A percentile compares a stretch with the other conserved stretches of the same genome.
Conservation (phyloP, 352 stramenopile species). For the Labyrinthula sp. region DNA sequence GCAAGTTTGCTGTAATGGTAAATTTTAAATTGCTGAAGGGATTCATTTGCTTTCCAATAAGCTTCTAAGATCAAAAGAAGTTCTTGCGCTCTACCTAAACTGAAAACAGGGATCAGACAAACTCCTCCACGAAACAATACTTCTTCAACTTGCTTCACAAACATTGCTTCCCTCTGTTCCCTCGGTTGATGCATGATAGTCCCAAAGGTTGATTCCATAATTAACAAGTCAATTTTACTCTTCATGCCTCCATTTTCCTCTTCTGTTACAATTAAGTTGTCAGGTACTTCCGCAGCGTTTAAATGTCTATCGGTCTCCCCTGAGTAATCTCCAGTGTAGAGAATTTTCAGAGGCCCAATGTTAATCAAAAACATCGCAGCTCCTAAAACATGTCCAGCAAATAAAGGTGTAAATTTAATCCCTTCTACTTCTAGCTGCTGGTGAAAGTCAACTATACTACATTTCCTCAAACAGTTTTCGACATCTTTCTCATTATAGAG, state of each 20-base stretch:
- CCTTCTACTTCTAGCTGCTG: conserved; percentile 71
- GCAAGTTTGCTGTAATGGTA: conserved; percentile 94
- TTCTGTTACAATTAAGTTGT: conserved; percentile 23
- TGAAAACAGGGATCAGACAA: conserved; percentile 95
- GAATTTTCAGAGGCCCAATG: conserved; percentile 81
- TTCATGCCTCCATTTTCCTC: conserved; percentile 46
- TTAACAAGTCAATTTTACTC: conserved; percentile 84
- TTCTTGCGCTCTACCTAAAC: conserved; percentile 85
- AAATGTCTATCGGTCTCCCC: conserved; percentile 85
- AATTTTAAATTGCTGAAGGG: conserved; percentile 64
- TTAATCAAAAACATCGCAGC: conserved; percentile 98
- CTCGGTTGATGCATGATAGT: conserved; percentile 84
- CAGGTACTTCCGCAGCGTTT: conserved; percentile 67
- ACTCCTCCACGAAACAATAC: conserved; percentile 80
- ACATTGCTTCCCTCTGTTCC: conserved; percentile 79
- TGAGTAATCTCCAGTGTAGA: conserved; percentile 49
- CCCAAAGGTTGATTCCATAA: conserved; percentile 93
- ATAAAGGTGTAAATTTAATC: conserved; percentile 94
- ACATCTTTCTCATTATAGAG: conserved; percentile 68
- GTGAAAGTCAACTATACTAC: conserved; percentile 93
- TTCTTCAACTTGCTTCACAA: conserved; percentile 80
- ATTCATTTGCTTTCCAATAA: conserved; percentile 76
- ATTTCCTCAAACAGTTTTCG: conserved; percentile 80
- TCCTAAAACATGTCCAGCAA: conserved; percentile 93
- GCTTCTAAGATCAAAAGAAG: conserved; percentile 95